phyloP scores from a whole-genome alignment of 2,329 filamentous ascomycete species.

The Aspergillus hortae region DNA sequence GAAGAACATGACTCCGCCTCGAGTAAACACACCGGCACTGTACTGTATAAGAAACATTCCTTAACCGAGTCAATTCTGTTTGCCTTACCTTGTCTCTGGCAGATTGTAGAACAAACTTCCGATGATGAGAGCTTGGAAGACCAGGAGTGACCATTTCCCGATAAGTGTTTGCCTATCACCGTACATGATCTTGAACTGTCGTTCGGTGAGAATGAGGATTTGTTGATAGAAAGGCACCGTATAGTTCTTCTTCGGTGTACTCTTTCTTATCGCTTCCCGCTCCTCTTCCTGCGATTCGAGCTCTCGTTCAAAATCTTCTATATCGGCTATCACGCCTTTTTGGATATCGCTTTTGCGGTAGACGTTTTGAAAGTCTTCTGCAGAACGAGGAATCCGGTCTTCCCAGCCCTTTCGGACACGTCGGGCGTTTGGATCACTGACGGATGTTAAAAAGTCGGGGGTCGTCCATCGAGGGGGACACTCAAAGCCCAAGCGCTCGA shows the following conservation, averaged over 20 bases:
- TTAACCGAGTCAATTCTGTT: neutral
- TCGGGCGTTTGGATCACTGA: constrained; percentile 62
- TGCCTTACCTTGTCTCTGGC: constrained; percentile 43
- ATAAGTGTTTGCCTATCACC: constrained; percentile 51
- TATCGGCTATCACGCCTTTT: constrained; percentile 45
- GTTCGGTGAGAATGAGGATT: constrained; percentile 54
- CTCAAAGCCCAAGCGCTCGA: constrained; percentile 67
- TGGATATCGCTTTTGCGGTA: constrained; percentile 49
- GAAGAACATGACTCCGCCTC: constrained; percentile 61
- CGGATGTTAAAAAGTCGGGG: constrained; percentile 73
- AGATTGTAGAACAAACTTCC: constrained; percentile 54
- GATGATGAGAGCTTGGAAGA: constrained; percentile 45
- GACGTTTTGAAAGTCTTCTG: constrained; percentile 53
- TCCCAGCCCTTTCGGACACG: constrained; percentile 39
- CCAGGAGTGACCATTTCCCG: constrained; percentile 50
- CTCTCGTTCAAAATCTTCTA: constrained; percentile 52
- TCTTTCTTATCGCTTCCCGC: constrained; percentile 36
- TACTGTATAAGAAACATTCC: neutral
- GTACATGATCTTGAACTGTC: constrained; percentile 50
- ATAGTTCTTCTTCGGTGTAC: constrained; percentile 50
- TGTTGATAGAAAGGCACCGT: constrained; percentile 51
- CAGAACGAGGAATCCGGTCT: constrained; percentile 52
- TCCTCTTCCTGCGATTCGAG: constrained; percentile 41
- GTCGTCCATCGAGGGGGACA: constrained; percentile 70
- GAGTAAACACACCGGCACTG: constrained; percentile 54